Percentiles rank a stretch among this genome's conserved stretches.
Evolutionary conservation across 2,329 filamentous ascomycete species (phyloP).

Genomic region (Nemania sp.): DNA sequence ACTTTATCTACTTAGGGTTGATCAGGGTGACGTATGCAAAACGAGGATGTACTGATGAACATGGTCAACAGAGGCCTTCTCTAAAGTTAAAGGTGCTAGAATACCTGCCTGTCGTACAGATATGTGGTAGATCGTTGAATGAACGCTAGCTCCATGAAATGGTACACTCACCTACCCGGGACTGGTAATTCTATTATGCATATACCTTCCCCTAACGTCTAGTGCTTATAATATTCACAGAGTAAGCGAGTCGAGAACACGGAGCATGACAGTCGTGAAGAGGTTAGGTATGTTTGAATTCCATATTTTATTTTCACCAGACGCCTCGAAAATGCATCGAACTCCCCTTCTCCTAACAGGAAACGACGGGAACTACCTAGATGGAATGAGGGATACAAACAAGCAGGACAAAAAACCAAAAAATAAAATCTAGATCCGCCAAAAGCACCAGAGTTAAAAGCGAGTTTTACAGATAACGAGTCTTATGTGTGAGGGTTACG

Average conservation of each 20-base stretch:
- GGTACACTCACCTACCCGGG: no score
- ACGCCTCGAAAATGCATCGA: constrained; percentile 38
- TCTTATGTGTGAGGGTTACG: constrained; percentile 31
- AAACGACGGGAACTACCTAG: not conserved
- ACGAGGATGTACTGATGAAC: not conserved
- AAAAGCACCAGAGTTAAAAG: constrained; percentile 42
- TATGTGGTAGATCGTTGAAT: no score
- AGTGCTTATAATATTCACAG: not conserved
- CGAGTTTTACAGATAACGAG: constrained; percentile 40
- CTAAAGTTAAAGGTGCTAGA: no score
- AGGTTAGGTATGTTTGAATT: not conserved
- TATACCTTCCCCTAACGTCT: not conserved
- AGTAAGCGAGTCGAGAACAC: not conserved
- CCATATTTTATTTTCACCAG: constrained; percentile 18
- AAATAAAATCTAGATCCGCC: constrained; percentile 23
- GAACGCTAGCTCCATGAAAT: no score
- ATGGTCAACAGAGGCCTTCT: no score
- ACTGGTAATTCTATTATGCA: not conserved
- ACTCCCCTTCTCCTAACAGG: constrained; percentile 30
- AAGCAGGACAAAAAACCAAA: no score
- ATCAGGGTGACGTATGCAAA: not conserved
- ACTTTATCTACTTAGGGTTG: no score
- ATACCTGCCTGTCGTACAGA: no score
- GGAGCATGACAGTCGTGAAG: not conserved
- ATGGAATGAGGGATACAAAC: constrained; percentile 21